Percentiles rank a stretch among this genome's conserved stretches.
Evolutionary conservation across 306 rosid species (phyloP).

Genomic region (Glycine soja): DNA sequence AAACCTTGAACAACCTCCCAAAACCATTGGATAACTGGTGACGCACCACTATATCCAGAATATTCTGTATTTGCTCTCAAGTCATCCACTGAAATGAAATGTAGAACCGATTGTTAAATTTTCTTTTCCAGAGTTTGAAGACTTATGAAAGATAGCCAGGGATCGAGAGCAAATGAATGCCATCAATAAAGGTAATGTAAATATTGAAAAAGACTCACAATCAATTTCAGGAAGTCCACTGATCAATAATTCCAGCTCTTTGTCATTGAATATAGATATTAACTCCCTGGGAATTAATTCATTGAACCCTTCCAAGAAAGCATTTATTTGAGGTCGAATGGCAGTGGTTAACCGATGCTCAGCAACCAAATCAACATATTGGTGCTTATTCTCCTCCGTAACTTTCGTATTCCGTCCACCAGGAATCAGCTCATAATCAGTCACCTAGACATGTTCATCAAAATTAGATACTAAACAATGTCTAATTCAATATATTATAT

Average conservation of each 20-base stretch:
- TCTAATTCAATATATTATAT: neutral
- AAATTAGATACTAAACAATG: conserved; percentile 30
- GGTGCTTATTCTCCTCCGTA: conserved; percentile 94
- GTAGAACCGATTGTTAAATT: conserved; percentile 39
- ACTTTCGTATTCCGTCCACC: conserved; percentile 96
- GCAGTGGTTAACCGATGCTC: conserved; percentile 97
- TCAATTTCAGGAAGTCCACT: conserved; percentile 99
- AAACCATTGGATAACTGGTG: conserved; percentile 92
- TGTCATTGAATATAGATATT: conserved; percentile 90
- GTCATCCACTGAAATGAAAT: conserved; percentile 85
- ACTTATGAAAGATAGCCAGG: neutral
- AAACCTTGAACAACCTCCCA: conserved; percentile 94
- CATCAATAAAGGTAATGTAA: neutral
- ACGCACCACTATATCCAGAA: conserved; percentile 88
- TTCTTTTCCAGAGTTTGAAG: neutral
- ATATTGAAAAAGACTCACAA: conserved; percentile 58
- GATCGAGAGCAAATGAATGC: neutral
- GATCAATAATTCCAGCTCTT: conserved; percentile 89
- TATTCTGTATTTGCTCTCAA: conserved; percentile 96
- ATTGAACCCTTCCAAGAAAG: conserved; percentile 86
- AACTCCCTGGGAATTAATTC: conserved; percentile 76
- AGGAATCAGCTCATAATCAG: conserved; percentile 92
- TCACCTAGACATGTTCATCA: conserved; percentile 67
- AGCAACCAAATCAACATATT: conserved; percentile 87
- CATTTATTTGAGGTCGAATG: conserved; percentile 93